These are phyloP conservation scores for Mycocalia duriaeana DNA, from an alignment of 1,284 basidiomycete species.

Conservation along the genomic window DNA sequence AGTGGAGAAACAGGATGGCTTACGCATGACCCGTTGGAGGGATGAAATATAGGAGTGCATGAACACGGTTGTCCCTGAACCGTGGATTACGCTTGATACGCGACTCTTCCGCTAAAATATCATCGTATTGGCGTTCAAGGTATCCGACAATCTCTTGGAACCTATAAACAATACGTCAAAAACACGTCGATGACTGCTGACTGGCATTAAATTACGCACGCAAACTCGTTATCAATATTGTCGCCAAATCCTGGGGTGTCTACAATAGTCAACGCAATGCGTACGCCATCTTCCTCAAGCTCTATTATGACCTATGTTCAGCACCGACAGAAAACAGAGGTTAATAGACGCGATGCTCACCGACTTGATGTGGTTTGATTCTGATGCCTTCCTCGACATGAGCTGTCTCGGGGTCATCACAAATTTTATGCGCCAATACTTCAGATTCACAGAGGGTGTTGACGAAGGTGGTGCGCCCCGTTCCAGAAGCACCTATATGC, in stretches of 20 bases:
- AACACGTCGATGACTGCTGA: slow-evolving; percentile 4
- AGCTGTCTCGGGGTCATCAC: slow-evolving; percentile 83
- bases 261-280: slow-evolving; percentile 96
- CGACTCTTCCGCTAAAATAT: slow-evolving; percentile 97
- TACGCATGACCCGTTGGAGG: slow-evolving; percentile 70
- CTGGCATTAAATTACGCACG: slow-evolving; percentile 53
- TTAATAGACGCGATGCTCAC: slow-evolving; percentile 41
- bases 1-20: slow-evolving; percentile 25
- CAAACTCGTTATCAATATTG: slow-evolving; percentile 98
- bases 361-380: slow-evolving; percentile 94
- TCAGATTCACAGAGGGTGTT: slow-evolving; percentile 97
- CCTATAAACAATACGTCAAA: slow-evolving; percentile 36
- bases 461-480: slow-evolving; percentile 95
- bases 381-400: slow-evolving; percentile 93
- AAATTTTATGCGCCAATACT: slow-evolving; percentile 81
- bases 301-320: slow-evolving; percentile 44
- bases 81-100: slow-evolving; percentile 99
- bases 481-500: slow-evolving; percentile 83
- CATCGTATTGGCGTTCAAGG: slow-evolving; percentile 98
- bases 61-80: slow-evolving; percentile 96
- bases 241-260: slow-evolving; percentile 99
- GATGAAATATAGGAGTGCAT: slow-evolving; percentile 97
- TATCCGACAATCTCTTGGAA: slow-evolving; percentile 96
- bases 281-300: slow-evolving; percentile 96
- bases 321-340: slow-evolving; percentile 1